A percentile compares a stretch with the other conserved stretches of the same genome.
phyloP scores from a whole-genome alignment of 2,329 filamentous ascomycete genomes.

The Fusarium lateritium region DNA sequence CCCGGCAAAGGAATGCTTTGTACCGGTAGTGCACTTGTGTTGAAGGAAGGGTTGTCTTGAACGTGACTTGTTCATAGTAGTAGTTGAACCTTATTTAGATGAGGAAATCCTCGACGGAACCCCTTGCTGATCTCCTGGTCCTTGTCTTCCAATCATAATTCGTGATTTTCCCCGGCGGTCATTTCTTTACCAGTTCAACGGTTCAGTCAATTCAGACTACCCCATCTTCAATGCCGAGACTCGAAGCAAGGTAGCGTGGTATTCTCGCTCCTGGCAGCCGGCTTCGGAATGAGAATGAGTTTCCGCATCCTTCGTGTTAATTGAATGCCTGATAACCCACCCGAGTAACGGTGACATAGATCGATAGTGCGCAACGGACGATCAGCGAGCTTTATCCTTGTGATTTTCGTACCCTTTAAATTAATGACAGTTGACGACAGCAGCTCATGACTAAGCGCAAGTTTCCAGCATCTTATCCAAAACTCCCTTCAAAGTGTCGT shows the following conservation, averaged over 20 bases:
- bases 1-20: constrained; percentile 1
- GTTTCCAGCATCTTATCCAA: constrained; percentile 95
- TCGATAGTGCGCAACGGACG: neutral
- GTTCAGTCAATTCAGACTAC: constrained; percentile 27
- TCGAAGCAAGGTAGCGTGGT: constrained; percentile 31
- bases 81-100: constrained; percentile 47
- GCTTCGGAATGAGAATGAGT: constrained; percentile 21
- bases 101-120: constrained; percentile 23
- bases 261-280: constrained; percentile 24
- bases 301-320: constrained; percentile 10
- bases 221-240: constrained; percentile 31
- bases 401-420: constrained; percentile 8
- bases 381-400: constrained; percentile 17
- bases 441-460: constrained; percentile 67
- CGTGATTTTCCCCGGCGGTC: constrained; percentile 13
- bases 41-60: constrained; percentile 21
- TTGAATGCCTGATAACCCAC: neutral
- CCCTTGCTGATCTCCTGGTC: constrained; percentile 26
- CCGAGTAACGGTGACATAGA: constrained; percentile 1
- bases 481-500: constrained; percentile 88
- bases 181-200: constrained; percentile 26
- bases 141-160: constrained; percentile 42
- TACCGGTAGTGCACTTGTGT: constrained; percentile 9
- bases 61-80: constrained; percentile 30
- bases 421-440: neutral